Percentiles rank a stretch among this genome's conserved stretches.
These are phyloP conservation scores for Trapa incisa DNA, from an alignment of 345 rosid species.

Conservation along the genomic window DNA sequence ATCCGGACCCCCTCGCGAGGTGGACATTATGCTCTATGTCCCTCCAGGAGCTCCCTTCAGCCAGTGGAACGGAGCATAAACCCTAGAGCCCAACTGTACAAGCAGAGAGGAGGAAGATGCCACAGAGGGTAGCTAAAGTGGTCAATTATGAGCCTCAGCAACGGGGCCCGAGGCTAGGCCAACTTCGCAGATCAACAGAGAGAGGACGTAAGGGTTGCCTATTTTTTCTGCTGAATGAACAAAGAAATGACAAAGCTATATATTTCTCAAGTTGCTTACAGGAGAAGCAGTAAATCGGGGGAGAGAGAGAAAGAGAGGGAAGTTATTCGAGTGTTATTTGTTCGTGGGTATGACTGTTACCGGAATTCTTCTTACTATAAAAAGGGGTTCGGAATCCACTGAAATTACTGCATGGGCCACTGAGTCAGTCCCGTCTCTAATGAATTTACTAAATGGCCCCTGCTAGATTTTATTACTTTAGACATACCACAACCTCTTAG, in stretches of 20 bases:
- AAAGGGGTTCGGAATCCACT: not conserved
- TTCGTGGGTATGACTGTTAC: not conserved
- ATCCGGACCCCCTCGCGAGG: slow-evolving; percentile 41
- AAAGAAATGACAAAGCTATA: too few species aligned
- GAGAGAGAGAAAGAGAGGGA: slow-evolving; percentile 1
- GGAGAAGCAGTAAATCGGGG: slow-evolving; percentile 15
- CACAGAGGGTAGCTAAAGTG: too few species aligned
- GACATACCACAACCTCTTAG: too few species aligned
- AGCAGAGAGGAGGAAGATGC: not conserved
- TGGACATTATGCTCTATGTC: slow-evolving; percentile 24
- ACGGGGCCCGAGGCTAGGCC: not conserved
- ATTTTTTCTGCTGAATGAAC: too few species aligned
- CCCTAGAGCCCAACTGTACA: not conserved
- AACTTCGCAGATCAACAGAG: not conserved
- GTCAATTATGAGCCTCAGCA: not conserved
- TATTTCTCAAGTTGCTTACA: slow-evolving; percentile 32
- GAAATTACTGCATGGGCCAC: not conserved
- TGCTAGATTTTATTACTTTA: too few species aligned
- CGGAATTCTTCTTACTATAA: too few species aligned
- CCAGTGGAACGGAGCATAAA: not conserved
- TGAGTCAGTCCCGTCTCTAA: not conserved
- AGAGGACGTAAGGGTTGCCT: not conserved
- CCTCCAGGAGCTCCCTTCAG: not conserved
- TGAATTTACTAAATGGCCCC: not conserved
- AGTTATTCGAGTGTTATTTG: too few species aligned